Percentiles rank a stretch among this genome's conserved stretches.
Conservation (phyloP, 2,329 filamentous ascomycete species). For the Pseudogymnoascus sp. region DNA sequence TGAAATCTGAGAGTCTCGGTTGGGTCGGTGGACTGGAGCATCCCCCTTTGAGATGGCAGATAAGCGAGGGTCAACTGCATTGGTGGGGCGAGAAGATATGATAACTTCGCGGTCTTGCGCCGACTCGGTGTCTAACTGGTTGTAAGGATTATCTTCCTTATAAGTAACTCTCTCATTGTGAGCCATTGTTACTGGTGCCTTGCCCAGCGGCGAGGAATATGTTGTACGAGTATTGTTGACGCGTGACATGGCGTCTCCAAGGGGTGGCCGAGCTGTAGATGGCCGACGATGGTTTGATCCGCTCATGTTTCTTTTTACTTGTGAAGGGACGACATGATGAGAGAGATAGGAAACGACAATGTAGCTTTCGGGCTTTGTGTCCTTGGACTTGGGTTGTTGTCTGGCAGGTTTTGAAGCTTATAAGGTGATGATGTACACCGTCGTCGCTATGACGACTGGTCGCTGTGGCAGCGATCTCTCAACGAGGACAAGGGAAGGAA, state of each 20-base stretch:
- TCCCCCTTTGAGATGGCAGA: conserved; percentile 29
- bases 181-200: conserved; percentile 14
- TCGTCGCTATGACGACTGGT: neutral
- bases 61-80: conserved; percentile 25
- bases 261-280: conserved; percentile 24
- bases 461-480: neutral
- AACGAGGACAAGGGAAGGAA: neutral
- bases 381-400: neutral
- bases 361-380: neutral
- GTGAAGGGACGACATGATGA: neutral
- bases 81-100: conserved; percentile 21
- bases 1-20: conserved; percentile 34
- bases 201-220: conserved; percentile 11
- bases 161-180: conserved; percentile 21
- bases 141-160: neutral
- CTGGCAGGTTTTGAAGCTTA: neutral
- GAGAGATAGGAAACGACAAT: neutral
- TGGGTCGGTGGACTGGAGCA: conserved; percentile 24
- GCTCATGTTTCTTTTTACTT: conserved; percentile 1
- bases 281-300: conserved; percentile 14
- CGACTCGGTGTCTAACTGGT: neutral
- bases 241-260: conserved; percentile 26
- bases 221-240: conserved; percentile 24
- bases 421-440: neutral
- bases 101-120: neutral